These are phyloP conservation scores for Aspergillus incahuasiensis DNA, from an alignment of 495 filamentous ascomycete genomes.

Conservation along the genomic window DNA sequence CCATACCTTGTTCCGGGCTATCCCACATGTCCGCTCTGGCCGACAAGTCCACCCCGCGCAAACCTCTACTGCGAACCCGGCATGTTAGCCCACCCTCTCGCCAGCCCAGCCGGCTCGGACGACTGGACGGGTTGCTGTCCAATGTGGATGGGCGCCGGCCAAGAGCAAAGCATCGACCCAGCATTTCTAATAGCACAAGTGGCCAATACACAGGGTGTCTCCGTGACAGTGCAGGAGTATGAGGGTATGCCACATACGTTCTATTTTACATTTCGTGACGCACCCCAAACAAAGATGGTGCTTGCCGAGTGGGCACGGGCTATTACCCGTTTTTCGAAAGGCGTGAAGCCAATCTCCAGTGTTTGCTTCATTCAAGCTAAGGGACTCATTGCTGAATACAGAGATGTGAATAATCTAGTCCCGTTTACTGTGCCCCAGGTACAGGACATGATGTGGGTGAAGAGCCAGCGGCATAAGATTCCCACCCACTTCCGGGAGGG, in stretches of 20 bases:
- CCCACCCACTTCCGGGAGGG: background rate
- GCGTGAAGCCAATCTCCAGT: background rate
- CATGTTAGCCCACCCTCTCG: slow-evolving; percentile 6
- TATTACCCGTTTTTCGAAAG: background rate
- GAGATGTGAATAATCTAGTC: background rate
- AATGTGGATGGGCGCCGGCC: slow-evolving; percentile 1
- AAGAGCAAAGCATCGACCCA: background rate
- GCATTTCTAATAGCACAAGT: background rate
- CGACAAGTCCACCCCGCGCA: background rate
- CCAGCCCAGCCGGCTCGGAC: slow-evolving; percentile 1
- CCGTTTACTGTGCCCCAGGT: background rate
- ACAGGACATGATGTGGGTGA: slow-evolving; percentile 1
- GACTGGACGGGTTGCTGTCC: slow-evolving; percentile 7
- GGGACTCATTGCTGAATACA: background rate
- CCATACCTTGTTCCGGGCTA: slow-evolving; percentile 1
- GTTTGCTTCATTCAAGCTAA: background rate
- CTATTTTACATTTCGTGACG: background rate
- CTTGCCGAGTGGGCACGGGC: background rate
- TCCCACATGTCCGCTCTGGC: background rate
- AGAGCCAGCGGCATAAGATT: background rate
- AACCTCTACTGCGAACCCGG: slow-evolving; percentile 4
- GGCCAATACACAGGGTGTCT: background rate
- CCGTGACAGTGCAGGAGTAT: background rate
- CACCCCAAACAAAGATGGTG: slow-evolving; percentile 1
- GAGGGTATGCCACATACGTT: slow-evolving; percentile 5